These are phyloP conservation scores for Podaxis sp. DNA, from an alignment of 768 basidiomycete species.

Conservation along the genomic window DNA sequence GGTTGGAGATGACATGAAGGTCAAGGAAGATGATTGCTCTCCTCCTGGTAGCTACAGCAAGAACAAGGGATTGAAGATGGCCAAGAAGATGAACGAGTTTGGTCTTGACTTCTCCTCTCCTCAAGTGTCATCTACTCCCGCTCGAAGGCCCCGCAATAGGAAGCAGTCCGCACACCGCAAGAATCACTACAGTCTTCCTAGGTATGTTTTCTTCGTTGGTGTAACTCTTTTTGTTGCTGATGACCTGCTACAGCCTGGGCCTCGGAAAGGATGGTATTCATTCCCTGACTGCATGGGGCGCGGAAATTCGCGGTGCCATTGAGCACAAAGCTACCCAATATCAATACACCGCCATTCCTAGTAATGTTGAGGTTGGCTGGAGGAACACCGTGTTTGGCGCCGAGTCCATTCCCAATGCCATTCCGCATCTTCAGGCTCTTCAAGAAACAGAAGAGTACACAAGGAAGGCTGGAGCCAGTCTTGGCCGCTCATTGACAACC, in stretches of 20 bases:
- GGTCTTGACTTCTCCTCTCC: slow-evolving; percentile 54
- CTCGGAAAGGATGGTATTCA: slow-evolving; percentile 60
- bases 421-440: slow-evolving; percentile 35
- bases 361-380: slow-evolving; percentile 38
- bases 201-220: slow-evolving; percentile 36
- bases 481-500: slow-evolving; percentile 39
- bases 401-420: slow-evolving; percentile 34
- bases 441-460: slow-evolving; percentile 37
- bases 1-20: slow-evolving; percentile 53
- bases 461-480: slow-evolving; percentile 14
- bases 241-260: slow-evolving; percentile 45
- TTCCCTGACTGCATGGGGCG: slow-evolving; percentile 48
- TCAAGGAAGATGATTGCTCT: slow-evolving; percentile 44
- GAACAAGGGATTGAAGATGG: slow-evolving; percentile 35
- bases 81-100: slow-evolving; percentile 39
- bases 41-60: slow-evolving; percentile 41
- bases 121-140: slow-evolving; percentile 63
- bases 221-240: background rate
- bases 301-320: slow-evolving; percentile 51
- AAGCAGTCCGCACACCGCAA: slow-evolving; percentile 56
- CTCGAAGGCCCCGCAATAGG: slow-evolving; percentile 31
- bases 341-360: slow-evolving; percentile 33
- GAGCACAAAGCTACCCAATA: slow-evolving; percentile 38
- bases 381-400: slow-evolving; percentile 49
- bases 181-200: slow-evolving; percentile 66